Conservation (phyloP, 164 flowering plant genomes). For the Macadamia tetraphylla region DNA sequence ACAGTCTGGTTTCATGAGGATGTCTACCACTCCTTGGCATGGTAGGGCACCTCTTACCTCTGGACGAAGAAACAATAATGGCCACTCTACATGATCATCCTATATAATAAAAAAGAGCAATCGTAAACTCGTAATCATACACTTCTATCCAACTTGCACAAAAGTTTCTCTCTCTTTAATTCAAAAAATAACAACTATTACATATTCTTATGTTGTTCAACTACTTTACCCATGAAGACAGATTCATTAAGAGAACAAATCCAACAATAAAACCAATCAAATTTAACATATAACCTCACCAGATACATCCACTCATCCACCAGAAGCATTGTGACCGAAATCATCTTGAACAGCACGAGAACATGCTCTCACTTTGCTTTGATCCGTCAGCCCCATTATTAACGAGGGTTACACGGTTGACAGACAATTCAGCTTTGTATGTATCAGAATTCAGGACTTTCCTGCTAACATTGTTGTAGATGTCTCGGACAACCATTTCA, state of each 20-base stretch:
- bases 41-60: no score
- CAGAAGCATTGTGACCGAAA: background rate
- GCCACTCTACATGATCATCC: no score
- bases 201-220: background rate
- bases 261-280: conserved; percentile 2
- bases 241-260: conserved; percentile 3
- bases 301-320: background rate
- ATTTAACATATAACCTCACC: conserved; percentile 7
- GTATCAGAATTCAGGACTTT: conserved; percentile 42
- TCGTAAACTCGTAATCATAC: no score
- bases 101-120: no score
- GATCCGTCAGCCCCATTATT: conserved; percentile 24
- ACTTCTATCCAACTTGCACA: no score
- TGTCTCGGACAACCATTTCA: conserved; percentile 38
- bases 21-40: no score
- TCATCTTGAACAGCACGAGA: conserved; percentile 34
- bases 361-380: conserved; percentile 22
- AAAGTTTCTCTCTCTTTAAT: no score
- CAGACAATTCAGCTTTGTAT: conserved; percentile 33
- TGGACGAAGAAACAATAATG: no score
- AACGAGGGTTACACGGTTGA: conserved; percentile 37
- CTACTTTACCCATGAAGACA: conserved; percentile 1
- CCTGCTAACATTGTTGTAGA: conserved; percentile 39
- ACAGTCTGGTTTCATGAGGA: no score
- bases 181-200: no score